Evolutionary conservation across 495 filamentous ascomycete species (phyloP).

Genomic region (Polyplosphaeria fusca): DNA sequence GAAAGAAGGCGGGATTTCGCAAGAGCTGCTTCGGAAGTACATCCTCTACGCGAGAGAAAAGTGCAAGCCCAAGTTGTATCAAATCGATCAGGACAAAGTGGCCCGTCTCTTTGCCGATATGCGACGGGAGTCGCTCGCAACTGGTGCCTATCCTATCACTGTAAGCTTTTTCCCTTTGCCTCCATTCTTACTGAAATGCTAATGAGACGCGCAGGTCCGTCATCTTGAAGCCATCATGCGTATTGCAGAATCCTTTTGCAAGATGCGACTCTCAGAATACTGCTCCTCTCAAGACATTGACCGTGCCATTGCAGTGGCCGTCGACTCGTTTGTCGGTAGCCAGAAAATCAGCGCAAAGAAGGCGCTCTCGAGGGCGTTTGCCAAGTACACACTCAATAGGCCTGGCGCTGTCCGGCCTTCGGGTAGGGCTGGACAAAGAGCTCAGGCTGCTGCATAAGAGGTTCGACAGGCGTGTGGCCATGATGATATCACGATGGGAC

Average conservation of each 20-base stretch:
- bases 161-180: constrained; percentile 51
- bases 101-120: constrained; percentile 94
- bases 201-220: constrained; percentile 64
- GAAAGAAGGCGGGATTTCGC: constrained; percentile 73
- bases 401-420: constrained; percentile 35
- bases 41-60: constrained; percentile 93
- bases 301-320: constrained; percentile 92
- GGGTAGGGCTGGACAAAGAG: constrained; percentile 9
- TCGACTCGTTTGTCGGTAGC: constrained; percentile 91
- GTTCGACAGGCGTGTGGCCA: neutral
- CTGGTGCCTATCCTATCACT: constrained; percentile 96
- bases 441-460: neutral
- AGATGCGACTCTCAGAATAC: constrained; percentile 93
- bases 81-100: constrained; percentile 98
- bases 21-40: constrained; percentile 92
- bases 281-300: constrained; percentile 88
- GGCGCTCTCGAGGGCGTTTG: constrained; percentile 91
- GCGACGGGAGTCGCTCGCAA: constrained; percentile 85
- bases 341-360: constrained; percentile 99
- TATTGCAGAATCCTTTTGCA: constrained; percentile 86
- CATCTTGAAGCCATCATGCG: constrained; percentile 97
- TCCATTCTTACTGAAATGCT: constrained; percentile 1
- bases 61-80: constrained; percentile 87
- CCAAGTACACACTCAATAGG: constrained; percentile 66
- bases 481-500: neutral